Base-by-base conservation (phyloP, 2,329 filamentous ascomycete genomes). In the Diaporthe amygdali region DNA sequence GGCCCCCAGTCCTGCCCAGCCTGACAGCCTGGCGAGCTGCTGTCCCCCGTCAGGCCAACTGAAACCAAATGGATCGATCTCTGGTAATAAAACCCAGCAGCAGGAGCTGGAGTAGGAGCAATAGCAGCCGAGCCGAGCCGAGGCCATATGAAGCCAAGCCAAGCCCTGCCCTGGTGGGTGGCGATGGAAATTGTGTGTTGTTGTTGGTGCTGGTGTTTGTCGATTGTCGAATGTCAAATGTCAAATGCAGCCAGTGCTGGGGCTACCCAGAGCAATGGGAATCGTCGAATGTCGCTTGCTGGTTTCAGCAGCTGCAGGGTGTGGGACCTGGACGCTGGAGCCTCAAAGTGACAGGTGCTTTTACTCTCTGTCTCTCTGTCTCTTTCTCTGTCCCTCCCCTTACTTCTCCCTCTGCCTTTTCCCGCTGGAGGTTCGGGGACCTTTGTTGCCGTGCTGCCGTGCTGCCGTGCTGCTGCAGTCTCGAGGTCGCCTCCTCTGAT, bases 241-340 rank as follows among this genome's bases (percentile, higher is more conserved):
- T 41, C 44, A 41, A 63, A 37, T 34, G 55, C 55, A 44, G 55
- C 32, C 56, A 17, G 59, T 27, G 59, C 59, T 49, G 59, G 59
- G 59, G 59, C 59, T 44, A 49, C 59, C 59, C 46, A 68, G 55
- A 47, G 66, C 66, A 41, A 59, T 37, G 66, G 44, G 52, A 68
- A 68, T 39, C 46, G 54, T 68, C 66, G 66, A 68, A 68, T 68
- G 46, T 68, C 66, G 52, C 52, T 56, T 68, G 49, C 49, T 55
- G 66, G 52, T 68, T 68, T 68, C 66, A 68, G 52, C 49, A 68
- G 44, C 52, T 68, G 52, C 66, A 68, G 66, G 66, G 32, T 49
- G 51, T 59, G 27, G n/a, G 52, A 27, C 34, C 30, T n/a, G 66
- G 37, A 17, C 37, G 52, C 66, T 59, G 55, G 30, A 59, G 52